Evolutionary conservation across 495 filamentous ascomycete species (phyloP), one percentile per base, ranked within the genome.

Genomic region (Hypoxylon crocopeplum): DNA sequence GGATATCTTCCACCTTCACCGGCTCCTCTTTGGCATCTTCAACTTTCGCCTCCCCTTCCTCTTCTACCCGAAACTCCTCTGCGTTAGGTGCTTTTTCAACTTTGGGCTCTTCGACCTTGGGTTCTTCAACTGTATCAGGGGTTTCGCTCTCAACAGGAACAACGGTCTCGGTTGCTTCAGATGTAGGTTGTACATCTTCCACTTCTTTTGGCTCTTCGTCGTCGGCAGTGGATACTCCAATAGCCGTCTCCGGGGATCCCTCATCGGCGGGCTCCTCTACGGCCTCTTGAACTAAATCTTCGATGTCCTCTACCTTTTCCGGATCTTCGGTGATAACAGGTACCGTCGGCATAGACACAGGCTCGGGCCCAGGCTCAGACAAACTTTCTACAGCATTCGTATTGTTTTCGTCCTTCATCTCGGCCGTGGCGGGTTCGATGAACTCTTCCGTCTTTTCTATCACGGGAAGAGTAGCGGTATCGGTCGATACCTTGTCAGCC

Each of bases 241-340:
- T 21, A 16, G 29, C 45, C 22, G 49, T 21, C 20, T 66, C 56
- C 15, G 20, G 12, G 34, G 40, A 8, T 10, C 42, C 36, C 16
- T 62, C 33, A 10, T 39, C 22, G 25, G 50, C 36, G 30, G 53
- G 36, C 45, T 60, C 57, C 30, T 54, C 47, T 44, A 44, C 13
- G 16, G 29, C 50, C 46, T 56, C 63, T n/a, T 66, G 66, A 17
- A 67, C 57, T 15, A 59, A 32, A 11, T 62, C 62, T 33, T 71
- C 62, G 27, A 67, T 45, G 22, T 60, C 59, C 44, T 64, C 51
- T 20, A 55, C 57, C 30, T 66, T 56, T 4, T 49, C 36, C 13
- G 59, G 37, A 41, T 70, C 56, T 15, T 62, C 46, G 13, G 36
- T 39, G 12, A 65, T 45, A n/a, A 46, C 41, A 4, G 53, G 47